A percentile compares a stretch with the other conserved stretches of the same genome.
Evolutionary conservation across 352 stramenopile species (phyloP).

Genomic region (Globisporangium parvum): DNA sequence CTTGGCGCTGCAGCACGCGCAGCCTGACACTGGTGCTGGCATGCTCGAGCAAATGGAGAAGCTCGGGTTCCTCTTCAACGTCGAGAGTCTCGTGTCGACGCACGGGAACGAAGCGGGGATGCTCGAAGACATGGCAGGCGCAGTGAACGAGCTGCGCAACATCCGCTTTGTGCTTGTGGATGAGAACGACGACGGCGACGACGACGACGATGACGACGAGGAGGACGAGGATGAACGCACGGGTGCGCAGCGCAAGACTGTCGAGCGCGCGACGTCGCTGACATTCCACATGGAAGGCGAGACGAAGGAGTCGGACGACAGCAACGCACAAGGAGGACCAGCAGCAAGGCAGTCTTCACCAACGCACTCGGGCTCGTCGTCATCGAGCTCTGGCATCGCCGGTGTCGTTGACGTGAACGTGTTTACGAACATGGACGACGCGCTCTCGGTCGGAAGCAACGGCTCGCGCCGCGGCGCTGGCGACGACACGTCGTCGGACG

Average conservation of each 20-base stretch:
- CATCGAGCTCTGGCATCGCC: slow-evolving; percentile 38
- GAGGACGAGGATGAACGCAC: slow-evolving; percentile 26
- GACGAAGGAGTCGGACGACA: slow-evolving; percentile 34
- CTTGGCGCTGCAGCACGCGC: slow-evolving; percentile 53
- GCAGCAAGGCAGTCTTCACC: slow-evolving; percentile 7
- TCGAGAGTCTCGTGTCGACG: slow-evolving; percentile 81
- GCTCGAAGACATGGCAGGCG: slow-evolving; percentile 84
- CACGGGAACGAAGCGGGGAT: slow-evolving; percentile 86
- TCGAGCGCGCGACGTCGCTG: slow-evolving; percentile 20
- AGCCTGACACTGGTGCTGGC: slow-evolving; percentile 32
- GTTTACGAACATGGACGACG: slow-evolving; percentile 69
- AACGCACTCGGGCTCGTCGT: slow-evolving; percentile 19
- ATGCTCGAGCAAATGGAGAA: slow-evolving; percentile 79
- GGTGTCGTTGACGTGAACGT: slow-evolving; percentile 81
- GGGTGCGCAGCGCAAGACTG: slow-evolving; percentile 12
- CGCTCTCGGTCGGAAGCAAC: slow-evolving; percentile 38
- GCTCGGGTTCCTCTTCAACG: slow-evolving; percentile 77
- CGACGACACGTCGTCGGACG: slow-evolving; percentile 5
- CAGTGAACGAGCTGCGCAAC: slow-evolving; percentile 74
- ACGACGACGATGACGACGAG: slow-evolving; percentile 44
- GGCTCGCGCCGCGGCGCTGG: slow-evolving; percentile 16
- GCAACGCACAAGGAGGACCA: background rate
- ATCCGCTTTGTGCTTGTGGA: slow-evolving; percentile 78
- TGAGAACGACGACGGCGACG: slow-evolving; percentile 51
- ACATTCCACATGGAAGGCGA: slow-evolving; percentile 75